Conservation (phyloP, 352 stramenopile genomes). For the Ophiocytium majus region DNA sequence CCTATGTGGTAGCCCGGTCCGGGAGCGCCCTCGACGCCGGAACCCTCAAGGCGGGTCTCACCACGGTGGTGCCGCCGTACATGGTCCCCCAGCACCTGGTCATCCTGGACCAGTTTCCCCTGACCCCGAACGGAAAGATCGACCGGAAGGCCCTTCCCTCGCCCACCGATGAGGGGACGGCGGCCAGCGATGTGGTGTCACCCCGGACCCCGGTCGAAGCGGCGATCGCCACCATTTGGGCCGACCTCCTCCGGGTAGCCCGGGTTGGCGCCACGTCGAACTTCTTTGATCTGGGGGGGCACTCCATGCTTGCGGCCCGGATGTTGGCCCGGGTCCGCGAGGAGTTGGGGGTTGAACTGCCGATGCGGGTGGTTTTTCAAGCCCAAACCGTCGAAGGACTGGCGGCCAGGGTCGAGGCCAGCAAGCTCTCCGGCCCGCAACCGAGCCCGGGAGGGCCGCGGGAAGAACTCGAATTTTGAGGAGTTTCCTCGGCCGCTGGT, state of each 20-base stretch:
- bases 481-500: too few species aligned
- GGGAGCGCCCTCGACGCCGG: not conserved
- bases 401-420: too few species aligned
- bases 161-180: not conserved
- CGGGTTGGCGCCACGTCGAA: not conserved
- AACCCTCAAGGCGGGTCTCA: not conserved
- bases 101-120: not conserved
- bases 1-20: not conserved
- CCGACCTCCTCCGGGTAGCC: not conserved
- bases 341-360: not conserved
- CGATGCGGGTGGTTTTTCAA: too few species aligned
- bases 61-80: not conserved
- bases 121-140: not conserved
- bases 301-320: not conserved
- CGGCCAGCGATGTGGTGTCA: not conserved
- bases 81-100: not conserved
- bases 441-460: too few species aligned
- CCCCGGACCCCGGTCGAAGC: not conserved
- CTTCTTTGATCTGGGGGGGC: constrained; percentile 2
- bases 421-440: too few species aligned
- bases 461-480: too few species aligned
- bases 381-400: too few species aligned
- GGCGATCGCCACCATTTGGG: not conserved
- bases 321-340: not conserved
- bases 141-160: not conserved